These are phyloP conservation scores for Melaleuca quinquenervia DNA, from an alignment of 345 rosid genomes.

Conservation along the genomic window DNA sequence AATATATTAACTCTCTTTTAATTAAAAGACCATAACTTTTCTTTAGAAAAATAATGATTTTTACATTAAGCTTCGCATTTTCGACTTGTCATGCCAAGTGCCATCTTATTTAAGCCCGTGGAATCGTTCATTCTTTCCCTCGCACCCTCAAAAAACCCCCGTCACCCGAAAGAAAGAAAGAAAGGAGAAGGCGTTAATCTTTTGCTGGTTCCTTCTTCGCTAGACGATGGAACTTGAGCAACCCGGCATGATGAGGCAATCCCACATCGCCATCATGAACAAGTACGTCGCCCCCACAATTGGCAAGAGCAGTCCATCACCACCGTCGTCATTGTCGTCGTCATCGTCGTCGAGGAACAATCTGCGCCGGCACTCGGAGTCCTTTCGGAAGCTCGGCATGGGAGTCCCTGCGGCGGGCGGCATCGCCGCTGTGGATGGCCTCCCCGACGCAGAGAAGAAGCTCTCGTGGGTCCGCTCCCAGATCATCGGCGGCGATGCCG, in stretches of 20 bases:
- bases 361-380: neutral
- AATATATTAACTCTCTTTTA: too few relatives aligned
- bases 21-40: too few relatives aligned
- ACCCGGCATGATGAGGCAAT: neutral
- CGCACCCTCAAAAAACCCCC: neutral
- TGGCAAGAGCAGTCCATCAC: neutral
- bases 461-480: conserved; percentile 44
- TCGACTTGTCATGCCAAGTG: neutral
- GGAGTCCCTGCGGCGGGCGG: conserved; percentile 15
- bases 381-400: neutral
- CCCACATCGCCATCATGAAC: too few relatives aligned
- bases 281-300: neutral
- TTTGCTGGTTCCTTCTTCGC: neutral
- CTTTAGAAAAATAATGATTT: neutral
- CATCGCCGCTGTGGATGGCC: too few relatives aligned
- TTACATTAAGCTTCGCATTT: accelerated
- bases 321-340: too few relatives aligned
- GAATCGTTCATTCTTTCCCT: neutral
- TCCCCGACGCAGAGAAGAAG: neutral
- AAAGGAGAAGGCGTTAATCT: neutral
- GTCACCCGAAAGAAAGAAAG: neutral
- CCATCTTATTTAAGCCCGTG: neutral
- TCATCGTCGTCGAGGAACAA: neutral
- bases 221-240: neutral
- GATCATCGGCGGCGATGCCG: conserved; percentile 22